A percentile compares a stretch with the other conserved stretches of the same genome.
Conservation (phyloP, 768 basidiomycete genomes). For the Leucocoprinus birnbaumii region DNA sequence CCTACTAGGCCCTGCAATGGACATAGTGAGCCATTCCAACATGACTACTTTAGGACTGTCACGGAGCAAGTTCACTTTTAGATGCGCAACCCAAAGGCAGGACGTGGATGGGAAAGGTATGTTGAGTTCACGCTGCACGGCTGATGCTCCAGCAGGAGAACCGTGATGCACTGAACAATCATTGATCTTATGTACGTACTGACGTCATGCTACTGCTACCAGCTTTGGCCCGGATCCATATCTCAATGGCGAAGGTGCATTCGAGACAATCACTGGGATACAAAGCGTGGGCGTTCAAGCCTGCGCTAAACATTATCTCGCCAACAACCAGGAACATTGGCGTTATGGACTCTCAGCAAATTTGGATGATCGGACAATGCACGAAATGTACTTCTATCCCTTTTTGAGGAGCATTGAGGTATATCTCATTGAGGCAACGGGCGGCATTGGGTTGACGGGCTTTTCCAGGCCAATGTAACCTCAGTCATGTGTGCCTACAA, state of each 20-base stretch:
- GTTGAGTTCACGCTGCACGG: background rate
- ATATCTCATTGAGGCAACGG: background rate
- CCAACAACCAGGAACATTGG: constrained; percentile 52
- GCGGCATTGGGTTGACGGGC: background rate
- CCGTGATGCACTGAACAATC: too few relatives aligned
- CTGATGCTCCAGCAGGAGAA: too few relatives aligned
- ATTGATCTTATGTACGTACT: background rate
- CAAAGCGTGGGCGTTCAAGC: constrained; percentile 62
- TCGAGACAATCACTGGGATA: constrained; percentile 56
- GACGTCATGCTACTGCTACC: background rate
- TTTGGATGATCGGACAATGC: constrained; percentile 55
- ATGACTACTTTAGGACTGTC: background rate
- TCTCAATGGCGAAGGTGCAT: constrained; percentile 58
- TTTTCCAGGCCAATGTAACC: constrained; percentile 41
- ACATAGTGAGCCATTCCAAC: constrained; percentile 37
- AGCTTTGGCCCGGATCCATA: constrained; percentile 63
- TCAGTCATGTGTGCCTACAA: constrained; percentile 55
- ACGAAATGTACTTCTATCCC: constrained; percentile 51
- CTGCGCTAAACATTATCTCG: constrained; percentile 50
- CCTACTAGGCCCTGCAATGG: constrained; percentile 51
- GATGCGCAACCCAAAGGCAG: constrained; percentile 52
- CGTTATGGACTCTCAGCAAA: constrained; percentile 42
- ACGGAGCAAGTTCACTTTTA: constrained; percentile 15
- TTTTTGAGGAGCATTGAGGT: constrained; percentile 50
- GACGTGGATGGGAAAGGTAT: constrained; percentile 48